A percentile compares a stretch with the other conserved stretches of the same genome.
These are phyloP conservation scores for Thalassiosira hispida DNA, from an alignment of 352 stramenopile genomes.

Conservation along the genomic window DNA sequence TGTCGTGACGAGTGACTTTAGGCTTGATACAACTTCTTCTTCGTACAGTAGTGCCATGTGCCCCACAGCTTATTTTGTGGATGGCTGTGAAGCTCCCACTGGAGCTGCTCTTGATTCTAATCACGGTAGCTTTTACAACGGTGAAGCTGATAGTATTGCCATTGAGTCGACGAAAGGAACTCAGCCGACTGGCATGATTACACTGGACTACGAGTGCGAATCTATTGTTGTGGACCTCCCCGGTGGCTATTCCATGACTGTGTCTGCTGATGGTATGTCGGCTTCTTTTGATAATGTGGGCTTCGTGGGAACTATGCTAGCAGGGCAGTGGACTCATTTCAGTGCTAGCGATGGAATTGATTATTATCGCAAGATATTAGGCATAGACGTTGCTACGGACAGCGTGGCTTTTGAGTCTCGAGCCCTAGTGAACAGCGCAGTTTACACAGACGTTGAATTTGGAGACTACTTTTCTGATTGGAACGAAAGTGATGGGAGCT, in stretches of 20 bases:
- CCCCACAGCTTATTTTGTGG: constrained; percentile 31
- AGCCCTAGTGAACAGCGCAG: constrained; percentile 34
- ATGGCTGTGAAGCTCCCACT: constrained; percentile 48
- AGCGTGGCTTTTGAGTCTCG: constrained; percentile 45
- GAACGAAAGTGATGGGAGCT: constrained; percentile 50
- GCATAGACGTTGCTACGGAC: constrained; percentile 31
- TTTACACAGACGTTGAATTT: constrained; percentile 72
- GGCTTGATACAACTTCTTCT: constrained; percentile 46
- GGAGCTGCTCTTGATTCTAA: constrained; percentile 52
- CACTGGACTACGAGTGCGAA: constrained; percentile 85
- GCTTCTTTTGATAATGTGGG: constrained; percentile 54
- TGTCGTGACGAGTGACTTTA: constrained; percentile 58
- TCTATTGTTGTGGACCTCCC: constrained; percentile 42
- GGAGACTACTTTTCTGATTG: constrained; percentile 76
- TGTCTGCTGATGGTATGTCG: constrained; percentile 59
- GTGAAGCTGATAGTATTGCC: constrained; percentile 49
- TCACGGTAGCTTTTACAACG: constrained; percentile 61
- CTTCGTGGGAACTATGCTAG: constrained; percentile 40
- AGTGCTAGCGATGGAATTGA: constrained; percentile 62
- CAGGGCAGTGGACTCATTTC: constrained; percentile 62
- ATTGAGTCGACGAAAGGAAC: constrained; percentile 73
- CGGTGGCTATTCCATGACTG: constrained; percentile 46
- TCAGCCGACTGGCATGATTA: constrained; percentile 80
- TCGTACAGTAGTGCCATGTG: constrained; percentile 58
- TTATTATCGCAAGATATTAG: constrained; percentile 57